Base-by-base conservation (phyloP, 257 asterid species). In the Nicotiana obtusifolia region DNA sequence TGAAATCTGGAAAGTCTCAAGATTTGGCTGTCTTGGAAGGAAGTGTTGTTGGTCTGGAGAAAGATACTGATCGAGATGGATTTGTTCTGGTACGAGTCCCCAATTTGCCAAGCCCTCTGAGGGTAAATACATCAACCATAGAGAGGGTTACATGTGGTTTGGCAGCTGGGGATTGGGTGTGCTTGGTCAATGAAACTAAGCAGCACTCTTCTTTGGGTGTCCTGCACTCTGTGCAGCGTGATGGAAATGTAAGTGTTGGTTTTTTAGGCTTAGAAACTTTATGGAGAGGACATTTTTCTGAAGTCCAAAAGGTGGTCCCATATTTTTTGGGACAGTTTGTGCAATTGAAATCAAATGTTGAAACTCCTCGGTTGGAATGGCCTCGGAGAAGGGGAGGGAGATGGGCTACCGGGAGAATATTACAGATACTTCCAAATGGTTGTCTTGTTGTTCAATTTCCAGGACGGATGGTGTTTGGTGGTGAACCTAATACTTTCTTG, bases 141-240 rank as follows among this genome's bases (percentile, higher is more conserved):
- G 91, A 89, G 83, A 87, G 93, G 77, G 92, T 90, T 66, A 87
- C 91, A 71, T 88, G 60, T 57, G 91, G 94, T 76, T 87, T 91
- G 66, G 85, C 92, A 33, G 77, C 90, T 6, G 96, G 96, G 44
- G 91, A 91, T 87, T 91, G 93, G 94, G 94, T 91, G 30, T 86
- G 64, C 7, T 81, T 91, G 64, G 81, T 82, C 28, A 78, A 83
- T 80, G 90, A 80, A 77, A 84, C 47, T 41, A 66, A 41, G 44
- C 56, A 87, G 44, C 92, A 90, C 84, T 87, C 92, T 3, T 80
- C 88, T 37, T 83, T 90, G 35, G 96, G 96, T 8, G 86, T 91
- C 64, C 64, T 91, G 30, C 94, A 90, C 81, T 78, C 87, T 22
- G 88, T 91, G 64, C 84, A 83, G 22, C 90, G 94, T 28, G 90